Base-by-base conservation (phyloP, 164 flowering plant species). In the Vitis riparia region DNA sequence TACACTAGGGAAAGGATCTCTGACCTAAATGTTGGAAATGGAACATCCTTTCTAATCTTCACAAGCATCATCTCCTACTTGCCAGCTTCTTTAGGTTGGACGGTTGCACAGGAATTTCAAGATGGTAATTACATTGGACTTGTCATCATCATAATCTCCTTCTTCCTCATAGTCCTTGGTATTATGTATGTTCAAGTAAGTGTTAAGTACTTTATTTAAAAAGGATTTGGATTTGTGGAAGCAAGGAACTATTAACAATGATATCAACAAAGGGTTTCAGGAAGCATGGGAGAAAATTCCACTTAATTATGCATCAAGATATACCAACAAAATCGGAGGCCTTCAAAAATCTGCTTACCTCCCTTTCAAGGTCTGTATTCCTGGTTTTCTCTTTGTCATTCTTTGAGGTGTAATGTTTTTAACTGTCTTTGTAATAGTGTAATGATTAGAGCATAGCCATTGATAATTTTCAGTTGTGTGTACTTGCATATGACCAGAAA, bases 241-340 rank as follows among this genome's bases (percentile, higher is more conserved):
- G 67, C 29, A 57, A 58, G 69, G 61, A 73, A 70, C 14, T 62
- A 3, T 62, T 75, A 56, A 72, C 51, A 57, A 30, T 72, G 23
- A 48, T 59, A 66, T 72, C 44, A 64, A 64, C 77, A 68, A 83
- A 77, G 77, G 64, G 63, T 82, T 79, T 81, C 90, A 95, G 99
- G 99, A 95, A 87, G 99, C 99, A 63, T 98, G 93, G 86, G 88
- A 97, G 73, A 95, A 95, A 81, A 95, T 95, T 71, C 99, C 99
- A n/a, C 77, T 95, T 29, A 95, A 95, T 73, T 95, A 95, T 84
- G 99, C 98, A 29, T 90, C 92, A 27, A 89, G 98, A 78, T 95
- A 89, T 67, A 82, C 84, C 56, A 86, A 87, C 69, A 88, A 74
- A 77, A 71, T 83, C 62, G 95, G 91, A 13, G 99, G 99, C 49